These are phyloP conservation scores for Talaromyces rugulosus DNA, from an alignment of 2,329 filamentous ascomycete genomes.

Conservation along the genomic window DNA sequence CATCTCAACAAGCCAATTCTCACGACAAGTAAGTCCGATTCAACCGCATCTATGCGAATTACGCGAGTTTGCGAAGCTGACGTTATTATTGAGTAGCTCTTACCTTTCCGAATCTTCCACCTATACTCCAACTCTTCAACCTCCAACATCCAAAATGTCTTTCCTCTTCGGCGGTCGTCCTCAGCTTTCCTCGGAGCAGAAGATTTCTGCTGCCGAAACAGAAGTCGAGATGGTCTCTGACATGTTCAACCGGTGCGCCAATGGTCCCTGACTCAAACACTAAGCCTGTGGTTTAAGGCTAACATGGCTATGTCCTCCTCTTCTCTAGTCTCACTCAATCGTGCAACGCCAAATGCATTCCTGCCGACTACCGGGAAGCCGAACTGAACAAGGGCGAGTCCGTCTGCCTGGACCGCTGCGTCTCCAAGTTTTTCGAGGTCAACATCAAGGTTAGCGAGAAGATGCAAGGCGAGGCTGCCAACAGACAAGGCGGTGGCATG, in stretches of 20 bases:
- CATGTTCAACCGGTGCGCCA: conserved; percentile 87
- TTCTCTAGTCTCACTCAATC: conserved; percentile 69
- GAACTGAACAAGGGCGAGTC: conserved; percentile 99
- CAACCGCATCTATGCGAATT: not conserved
- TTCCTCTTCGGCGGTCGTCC: conserved; percentile 69
- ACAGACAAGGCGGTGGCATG: conserved; percentile 53
- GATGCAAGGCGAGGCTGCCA: conserved; percentile 81
- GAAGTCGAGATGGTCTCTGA: conserved; percentile 97
- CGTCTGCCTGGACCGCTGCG: conserved; percentile 96
- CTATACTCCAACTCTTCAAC: not conserved
- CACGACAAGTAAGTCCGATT: not conserved
- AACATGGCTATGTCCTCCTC: not conserved
- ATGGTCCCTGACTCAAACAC: conserved; percentile 3
- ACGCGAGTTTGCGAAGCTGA: not conserved
- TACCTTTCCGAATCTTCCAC: not conserved
- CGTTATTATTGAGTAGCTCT: not conserved
- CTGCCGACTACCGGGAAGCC: conserved; percentile 84
- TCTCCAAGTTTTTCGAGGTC: conserved; percentile 97
- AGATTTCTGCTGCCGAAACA: conserved; percentile 92
- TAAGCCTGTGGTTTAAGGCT: not conserved
- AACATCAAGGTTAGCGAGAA: conserved; percentile 97
- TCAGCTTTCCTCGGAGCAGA: conserved; percentile 91
- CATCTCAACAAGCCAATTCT: not conserved
- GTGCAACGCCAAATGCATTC: conserved; percentile 92
- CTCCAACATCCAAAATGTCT: conserved; percentile 53